Base-by-base conservation (phyloP, 495 filamentous ascomycete genomes). In the Viridothelium virens region DNA sequence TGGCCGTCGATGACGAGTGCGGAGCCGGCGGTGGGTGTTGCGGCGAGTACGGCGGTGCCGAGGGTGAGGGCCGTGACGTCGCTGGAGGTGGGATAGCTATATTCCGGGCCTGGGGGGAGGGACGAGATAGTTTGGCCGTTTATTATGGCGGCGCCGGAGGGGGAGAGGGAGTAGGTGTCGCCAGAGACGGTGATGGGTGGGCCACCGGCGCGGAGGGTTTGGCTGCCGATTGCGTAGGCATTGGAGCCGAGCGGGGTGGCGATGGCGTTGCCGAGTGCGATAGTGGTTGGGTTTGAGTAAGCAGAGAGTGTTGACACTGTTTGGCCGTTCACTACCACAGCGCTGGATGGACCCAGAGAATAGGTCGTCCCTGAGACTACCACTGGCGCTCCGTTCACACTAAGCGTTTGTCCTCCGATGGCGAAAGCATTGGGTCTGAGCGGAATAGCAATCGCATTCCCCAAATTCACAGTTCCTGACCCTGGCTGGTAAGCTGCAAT, bases 1-100 rank as follows among this genome's bases (percentile, higher is more conserved):
- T 73, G 63, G 63, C 72, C 72, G 38, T 65, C 69, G 63, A 78
- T 76, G 0, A 71, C 33, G 63, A 74, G 77, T 0, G 48, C 48
- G 1, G 72, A 67, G 14, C 74, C 75, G 14, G 65, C 53, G 63
- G 67, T 69, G 34, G 71, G 61, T 16, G 70, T 67, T 12, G 75
- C 71, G 6, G 70, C 72, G 67, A 71, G 76, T 7, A 66, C 70
- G 38, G 46, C 62, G 53, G 67, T 66, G 39, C 71, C 74, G 38
- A 76, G 68, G 6, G 73, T 75, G 7, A 77, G 64, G n/a, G 48
- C 48, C 1, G 16, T 53, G 48, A 72, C 18, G 12, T 73, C 72
- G 68, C 72, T 10, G 64, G 68, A 62, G 34, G 67, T 18, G n/a
- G 9, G 16, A n/a, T 53, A 11, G 48, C 18, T n/a, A 2, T 53